Evolutionary conservation across 2,329 filamentous ascomycete genomes (phyloP).

Genomic region (Xylariaceae sp.): DNA sequence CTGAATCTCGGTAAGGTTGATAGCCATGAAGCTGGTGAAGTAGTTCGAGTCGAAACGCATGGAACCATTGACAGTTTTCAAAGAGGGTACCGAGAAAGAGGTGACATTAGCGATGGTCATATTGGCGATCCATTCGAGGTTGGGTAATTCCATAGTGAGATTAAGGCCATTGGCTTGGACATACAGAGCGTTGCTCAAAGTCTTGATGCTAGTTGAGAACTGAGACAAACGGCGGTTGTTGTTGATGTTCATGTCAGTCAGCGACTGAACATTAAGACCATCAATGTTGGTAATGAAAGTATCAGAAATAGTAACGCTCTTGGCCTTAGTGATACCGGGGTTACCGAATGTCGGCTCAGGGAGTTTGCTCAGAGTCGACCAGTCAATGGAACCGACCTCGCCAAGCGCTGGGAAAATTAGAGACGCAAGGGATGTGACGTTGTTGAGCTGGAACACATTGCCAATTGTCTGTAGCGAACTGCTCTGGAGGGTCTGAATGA

Average conservation of each 20-base stretch:
- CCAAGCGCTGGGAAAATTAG: conserved; percentile 71
- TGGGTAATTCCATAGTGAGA: conserved; percentile 75
- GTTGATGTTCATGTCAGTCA: conserved; percentile 78
- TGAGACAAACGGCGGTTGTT: conserved; percentile 84
- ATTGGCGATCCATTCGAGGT: conserved; percentile 79
- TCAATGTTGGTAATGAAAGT: conserved; percentile 80
- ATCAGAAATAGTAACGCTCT: conserved; percentile 78
- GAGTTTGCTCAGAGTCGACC: conserved; percentile 71
- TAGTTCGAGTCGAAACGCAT: conserved; percentile 85
- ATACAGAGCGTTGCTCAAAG: conserved; percentile 72
- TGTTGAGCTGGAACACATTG: conserved; percentile 71
- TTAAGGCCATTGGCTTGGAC: conserved; percentile 81
- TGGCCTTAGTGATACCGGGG: conserved; percentile 68
- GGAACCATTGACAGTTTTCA: conserved; percentile 76
- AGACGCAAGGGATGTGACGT: conserved; percentile 70
- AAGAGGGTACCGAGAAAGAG: conserved; percentile 73
- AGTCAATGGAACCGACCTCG: conserved; percentile 70
- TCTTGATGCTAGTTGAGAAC: conserved; percentile 79
- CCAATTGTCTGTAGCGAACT: conserved; percentile 68
- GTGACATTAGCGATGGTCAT: conserved; percentile 84
- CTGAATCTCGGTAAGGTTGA: conserved; percentile 73
- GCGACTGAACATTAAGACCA: conserved; percentile 79
- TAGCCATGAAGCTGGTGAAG: conserved; percentile 64
- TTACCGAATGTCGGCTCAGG: conserved; percentile 56
- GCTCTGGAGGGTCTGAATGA: conserved; percentile 67